Evolutionary conservation across 2,329 filamentous ascomycete genomes (phyloP).

Genomic region (Sporothrix humicola): DNA sequence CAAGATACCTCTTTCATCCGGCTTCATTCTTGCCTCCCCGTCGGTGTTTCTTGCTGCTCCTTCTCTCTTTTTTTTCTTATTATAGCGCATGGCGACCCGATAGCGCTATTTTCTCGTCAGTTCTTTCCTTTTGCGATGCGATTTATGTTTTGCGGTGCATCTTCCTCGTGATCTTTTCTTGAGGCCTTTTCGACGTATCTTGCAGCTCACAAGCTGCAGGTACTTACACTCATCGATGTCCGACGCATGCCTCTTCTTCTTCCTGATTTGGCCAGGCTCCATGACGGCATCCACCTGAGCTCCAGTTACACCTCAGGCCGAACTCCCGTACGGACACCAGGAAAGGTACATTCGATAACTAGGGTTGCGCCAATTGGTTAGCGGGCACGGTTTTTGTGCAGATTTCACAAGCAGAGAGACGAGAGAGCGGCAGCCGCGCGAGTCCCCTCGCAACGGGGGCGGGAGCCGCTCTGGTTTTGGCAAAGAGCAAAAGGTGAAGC

Average conservation of each 20-base stretch:
- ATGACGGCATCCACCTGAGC: constrained; percentile 20
- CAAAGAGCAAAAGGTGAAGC: too few species aligned
- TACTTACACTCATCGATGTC: background rate
- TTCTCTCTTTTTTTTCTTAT: constrained; percentile 10
- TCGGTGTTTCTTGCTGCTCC: constrained; percentile 16
- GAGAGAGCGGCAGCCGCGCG: constrained; percentile 10
- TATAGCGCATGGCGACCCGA: constrained; percentile 26
- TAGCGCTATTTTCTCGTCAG: background rate
- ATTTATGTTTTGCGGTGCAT: background rate
- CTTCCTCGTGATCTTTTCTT: background rate
- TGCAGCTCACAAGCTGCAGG: background rate
- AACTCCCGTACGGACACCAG: constrained; percentile 28
- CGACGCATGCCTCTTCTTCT: background rate
- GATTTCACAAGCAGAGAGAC: constrained; percentile 23
- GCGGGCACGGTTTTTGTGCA: constrained; percentile 7
- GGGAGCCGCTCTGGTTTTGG: background rate
- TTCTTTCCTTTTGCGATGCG: background rate
- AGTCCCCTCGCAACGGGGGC: background rate
- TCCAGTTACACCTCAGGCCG: constrained; percentile 4
- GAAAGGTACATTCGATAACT: constrained; percentile 27
- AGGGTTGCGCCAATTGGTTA: constrained; percentile 32
- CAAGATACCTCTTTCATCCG: constrained; percentile 16
- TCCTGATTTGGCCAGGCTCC: constrained; percentile 4
- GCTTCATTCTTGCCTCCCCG: constrained; percentile 27
- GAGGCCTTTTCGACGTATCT: background rate